Conservation (phyloP, 148 eudicot species). For the Rhododendron griersonianum region DNA sequence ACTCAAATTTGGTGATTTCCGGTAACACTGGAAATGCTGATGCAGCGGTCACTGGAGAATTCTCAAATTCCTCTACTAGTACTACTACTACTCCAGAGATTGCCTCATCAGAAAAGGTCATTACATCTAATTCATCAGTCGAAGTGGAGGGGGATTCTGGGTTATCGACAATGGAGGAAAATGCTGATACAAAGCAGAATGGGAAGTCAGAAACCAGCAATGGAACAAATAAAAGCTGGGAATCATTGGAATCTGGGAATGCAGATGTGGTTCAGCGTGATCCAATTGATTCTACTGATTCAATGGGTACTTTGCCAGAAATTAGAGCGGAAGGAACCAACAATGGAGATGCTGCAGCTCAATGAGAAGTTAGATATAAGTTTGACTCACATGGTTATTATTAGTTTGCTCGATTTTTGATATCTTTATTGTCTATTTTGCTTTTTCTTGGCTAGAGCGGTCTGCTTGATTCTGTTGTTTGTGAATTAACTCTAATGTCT, state of each 20-base stretch:
- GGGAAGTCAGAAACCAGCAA: slow-evolving; percentile 21
- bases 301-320: slow-evolving; percentile 51
- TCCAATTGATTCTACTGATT: slow-evolving; percentile 46
- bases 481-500: slow-evolving; percentile 14
- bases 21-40: slow-evolving; percentile 2
- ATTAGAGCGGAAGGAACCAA: slow-evolving; percentile 54
- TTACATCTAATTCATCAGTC: slow-evolving; percentile 8
- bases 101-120: slow-evolving; percentile 11
- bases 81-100: not conserved
- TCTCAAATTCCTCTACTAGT: slow-evolving; percentile 19
- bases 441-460: slow-evolving; percentile 1
- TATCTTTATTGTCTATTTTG: not conserved
- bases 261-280: slow-evolving; percentile 33
- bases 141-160: slow-evolving; percentile 11
- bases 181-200: slow-evolving; percentile 8
- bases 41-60: slow-evolving; percentile 14
- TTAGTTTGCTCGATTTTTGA: not conserved
- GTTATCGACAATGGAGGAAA: slow-evolving; percentile 5
- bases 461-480: slow-evolving; percentile 4
- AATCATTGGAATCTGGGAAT: slow-evolving; percentile 22
- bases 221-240: slow-evolving; percentile 23
- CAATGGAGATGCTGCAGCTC: slow-evolving; percentile 47
- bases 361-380: slow-evolving; percentile 21
- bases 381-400: not conserved
- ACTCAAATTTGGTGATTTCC: slow-evolving; percentile 19